Conservation (phyloP, 371 early-diverging fungal genomes). For the Mycotypha africana region DNA sequence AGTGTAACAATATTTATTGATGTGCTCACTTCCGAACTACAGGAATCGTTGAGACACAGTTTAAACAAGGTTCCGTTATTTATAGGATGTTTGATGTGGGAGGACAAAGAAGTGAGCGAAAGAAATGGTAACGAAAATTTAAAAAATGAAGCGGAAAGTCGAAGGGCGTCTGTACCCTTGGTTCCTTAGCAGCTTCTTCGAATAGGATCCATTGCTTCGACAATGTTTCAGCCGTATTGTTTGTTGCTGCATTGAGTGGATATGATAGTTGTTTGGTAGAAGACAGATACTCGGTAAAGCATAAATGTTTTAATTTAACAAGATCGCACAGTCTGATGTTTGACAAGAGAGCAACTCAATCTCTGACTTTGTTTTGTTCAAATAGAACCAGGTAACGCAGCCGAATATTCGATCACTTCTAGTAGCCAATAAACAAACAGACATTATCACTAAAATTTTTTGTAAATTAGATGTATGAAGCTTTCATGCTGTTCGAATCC, state of each 20-base stretch:
- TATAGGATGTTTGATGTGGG: constrained; percentile 95
- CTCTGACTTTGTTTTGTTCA: neutral
- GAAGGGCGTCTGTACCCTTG: too few species aligned
- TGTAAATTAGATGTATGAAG: constrained; percentile 70
- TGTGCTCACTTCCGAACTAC: constrained; percentile 17
- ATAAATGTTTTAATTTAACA: neutral
- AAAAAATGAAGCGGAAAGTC: neutral
- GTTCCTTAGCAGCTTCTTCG: too few species aligned
- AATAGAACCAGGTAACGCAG: neutral
- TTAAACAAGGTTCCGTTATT: constrained; percentile 72
- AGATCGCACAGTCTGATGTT: neutral
- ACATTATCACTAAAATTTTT: neutral
- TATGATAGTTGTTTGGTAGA: constrained; percentile 94
- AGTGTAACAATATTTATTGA: too few species aligned
- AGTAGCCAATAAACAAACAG: neutral
- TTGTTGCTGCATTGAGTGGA: constrained; percentile 88
- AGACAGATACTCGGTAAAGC: constrained; percentile 83
- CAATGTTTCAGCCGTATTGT: constrained; percentile 89
- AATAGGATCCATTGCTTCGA: constrained; percentile 89
- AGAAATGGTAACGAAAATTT: constrained; percentile 62
- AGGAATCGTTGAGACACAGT: constrained; percentile 83
- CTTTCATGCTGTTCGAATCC: constrained; percentile 82
- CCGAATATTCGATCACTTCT: too few species aligned
- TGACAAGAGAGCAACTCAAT: neutral
- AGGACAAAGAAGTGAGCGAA: constrained; percentile 89